phyloP scores from a whole-genome alignment of 179 eudicot genomes.

The Drosera spatulata region DNA sequence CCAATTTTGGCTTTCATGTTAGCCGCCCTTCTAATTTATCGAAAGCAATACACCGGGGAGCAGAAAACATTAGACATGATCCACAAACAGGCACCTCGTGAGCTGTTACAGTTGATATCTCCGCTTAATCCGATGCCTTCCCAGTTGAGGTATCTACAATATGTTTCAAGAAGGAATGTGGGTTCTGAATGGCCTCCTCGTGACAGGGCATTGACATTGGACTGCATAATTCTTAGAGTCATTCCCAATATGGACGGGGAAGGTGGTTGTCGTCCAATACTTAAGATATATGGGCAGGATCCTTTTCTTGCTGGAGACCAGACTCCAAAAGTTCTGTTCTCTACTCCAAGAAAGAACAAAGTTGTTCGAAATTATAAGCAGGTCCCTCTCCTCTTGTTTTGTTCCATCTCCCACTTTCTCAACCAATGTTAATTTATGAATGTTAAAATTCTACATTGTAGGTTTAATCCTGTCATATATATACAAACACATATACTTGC shows the following conservation, averaged over 20 bases:
- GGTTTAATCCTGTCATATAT: no score
- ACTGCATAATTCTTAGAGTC: slow-evolving; percentile 57
- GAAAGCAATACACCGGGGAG: slow-evolving; percentile 55
- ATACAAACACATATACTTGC: no score
- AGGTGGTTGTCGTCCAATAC: slow-evolving; percentile 70
- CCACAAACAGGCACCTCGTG: slow-evolving; percentile 66
- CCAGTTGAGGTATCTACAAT: slow-evolving; percentile 70
- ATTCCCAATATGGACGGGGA: slow-evolving; percentile 61
- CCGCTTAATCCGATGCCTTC: slow-evolving; percentile 75
- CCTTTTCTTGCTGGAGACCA: slow-evolving; percentile 35
- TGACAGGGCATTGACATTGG: slow-evolving; percentile 51
- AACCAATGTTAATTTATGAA: no score
- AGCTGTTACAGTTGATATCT: slow-evolving; percentile 48
- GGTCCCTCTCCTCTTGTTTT: slow-evolving; percentile 17
- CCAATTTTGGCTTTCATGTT: slow-evolving; percentile 71
- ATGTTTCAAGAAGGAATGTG: slow-evolving; percentile 57
- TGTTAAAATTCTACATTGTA: no score
- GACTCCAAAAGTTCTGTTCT: slow-evolving; percentile 43
- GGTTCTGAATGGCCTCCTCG: slow-evolving; percentile 64
- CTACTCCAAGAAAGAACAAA: slow-evolving; percentile 46
- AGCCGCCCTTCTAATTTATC: slow-evolving; percentile 57
- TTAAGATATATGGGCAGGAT: slow-evolving; percentile 66
- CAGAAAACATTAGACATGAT: slow-evolving; percentile 67
- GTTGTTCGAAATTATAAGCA: slow-evolving; percentile 49
- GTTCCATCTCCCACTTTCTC: no score